Percentiles rank a stretch among this genome's conserved stretches.
These are phyloP conservation scores for Hypoxylon rubiginosum DNA, from an alignment of 2,329 filamentous ascomycete genomes.

Conservation along the genomic window DNA sequence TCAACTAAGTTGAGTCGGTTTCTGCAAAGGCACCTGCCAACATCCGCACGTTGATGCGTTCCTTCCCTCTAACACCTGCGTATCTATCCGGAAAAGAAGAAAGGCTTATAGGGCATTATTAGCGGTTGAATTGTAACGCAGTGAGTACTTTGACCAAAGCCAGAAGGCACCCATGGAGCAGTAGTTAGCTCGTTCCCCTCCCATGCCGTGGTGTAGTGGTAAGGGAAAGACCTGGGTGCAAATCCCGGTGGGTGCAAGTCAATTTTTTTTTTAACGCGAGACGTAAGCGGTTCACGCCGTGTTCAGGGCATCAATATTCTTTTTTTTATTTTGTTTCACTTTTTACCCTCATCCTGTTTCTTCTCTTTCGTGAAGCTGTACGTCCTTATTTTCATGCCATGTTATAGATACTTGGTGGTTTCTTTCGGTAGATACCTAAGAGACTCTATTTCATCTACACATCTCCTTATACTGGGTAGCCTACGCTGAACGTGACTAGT, in stretches of 20 bases:
- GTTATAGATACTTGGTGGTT: too few species aligned
- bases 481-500: too few species aligned
- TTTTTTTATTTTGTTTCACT: conserved; percentile 6
- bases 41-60: too few species aligned
- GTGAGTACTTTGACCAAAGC: neutral
- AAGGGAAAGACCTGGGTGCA: conserved; percentile 51
- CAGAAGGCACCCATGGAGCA: conserved; percentile 43
- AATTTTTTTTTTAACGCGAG: conserved; percentile 8
- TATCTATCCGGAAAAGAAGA: neutral
- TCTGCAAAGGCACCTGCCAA: too few species aligned
- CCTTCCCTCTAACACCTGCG: too few species aligned
- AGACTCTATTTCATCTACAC: too few species aligned
- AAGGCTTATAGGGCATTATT: neutral
- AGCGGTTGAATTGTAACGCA: neutral
- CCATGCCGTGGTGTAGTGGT: conserved; percentile 22
- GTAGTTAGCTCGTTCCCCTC: conserved; percentile 52
- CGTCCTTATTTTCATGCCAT: neutral
- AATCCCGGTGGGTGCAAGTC: conserved; percentile 50
- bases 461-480: too few species aligned
- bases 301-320: neutral
- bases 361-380: neutral
- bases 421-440: too few species aligned
- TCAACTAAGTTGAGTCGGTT: too few species aligned
- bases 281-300: conserved; percentile 2
- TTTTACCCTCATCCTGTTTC: neutral